Evolutionary conservation across 208 protist genomes (phyloP).

Genomic region (Trypanosoma brucei): DNA sequence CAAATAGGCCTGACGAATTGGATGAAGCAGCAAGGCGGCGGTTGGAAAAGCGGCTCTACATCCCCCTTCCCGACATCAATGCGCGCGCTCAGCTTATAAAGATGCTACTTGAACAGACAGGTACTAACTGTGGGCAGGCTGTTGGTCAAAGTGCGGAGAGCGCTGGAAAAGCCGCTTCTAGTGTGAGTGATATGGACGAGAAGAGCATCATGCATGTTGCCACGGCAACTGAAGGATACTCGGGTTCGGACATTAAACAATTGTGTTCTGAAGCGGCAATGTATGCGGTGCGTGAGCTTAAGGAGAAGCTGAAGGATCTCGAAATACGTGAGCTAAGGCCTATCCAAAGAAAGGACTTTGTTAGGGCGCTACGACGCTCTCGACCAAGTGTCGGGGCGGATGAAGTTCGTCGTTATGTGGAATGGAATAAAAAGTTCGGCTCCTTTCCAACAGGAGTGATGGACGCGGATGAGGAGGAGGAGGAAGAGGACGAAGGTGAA

Average conservation of each 20-base stretch:
- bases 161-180: neutral
- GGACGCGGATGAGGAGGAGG: constrained; percentile 3
- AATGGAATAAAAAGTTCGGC: constrained; percentile 84
- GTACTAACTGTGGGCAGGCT: constrained; percentile 13
- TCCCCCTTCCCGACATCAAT: constrained; percentile 74
- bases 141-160: neutral
- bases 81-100: constrained; percentile 55
- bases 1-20: constrained; percentile 87
- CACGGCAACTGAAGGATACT: constrained; percentile 62
- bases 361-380: constrained; percentile 60
- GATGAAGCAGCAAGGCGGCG: constrained; percentile 85
- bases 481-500: neutral
- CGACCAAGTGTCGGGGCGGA: constrained; percentile 70
- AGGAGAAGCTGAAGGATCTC: constrained; percentile 46
- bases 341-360: constrained; percentile 67
- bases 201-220: constrained; percentile 41
- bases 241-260: constrained; percentile 70
- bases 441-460: constrained; percentile 49
- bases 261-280: constrained; percentile 77
- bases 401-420: constrained; percentile 70
- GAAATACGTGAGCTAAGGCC: constrained; percentile 46
- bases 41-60: constrained; percentile 90
- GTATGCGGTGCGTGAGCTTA: constrained; percentile 70
- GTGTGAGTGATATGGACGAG: constrained; percentile 33
- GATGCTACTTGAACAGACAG: constrained; percentile 52